Conservation (phyloP, 106 monocot species). For the Xerophyta viscosa region DNA sequence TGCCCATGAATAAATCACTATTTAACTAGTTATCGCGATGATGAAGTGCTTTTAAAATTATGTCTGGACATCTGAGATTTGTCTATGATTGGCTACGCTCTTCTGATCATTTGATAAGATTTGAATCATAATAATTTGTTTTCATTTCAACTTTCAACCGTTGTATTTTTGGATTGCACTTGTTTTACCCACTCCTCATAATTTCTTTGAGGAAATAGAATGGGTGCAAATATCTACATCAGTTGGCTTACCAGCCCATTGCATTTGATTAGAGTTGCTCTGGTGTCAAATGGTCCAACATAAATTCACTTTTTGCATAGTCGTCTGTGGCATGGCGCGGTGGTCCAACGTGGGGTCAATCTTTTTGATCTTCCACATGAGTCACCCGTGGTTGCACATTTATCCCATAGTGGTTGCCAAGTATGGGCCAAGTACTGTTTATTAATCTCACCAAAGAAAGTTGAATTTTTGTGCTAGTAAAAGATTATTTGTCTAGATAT, state of each 20-base stretch:
- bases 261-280: slow-evolving; percentile 17
- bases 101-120: slow-evolving; percentile 11
- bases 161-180: not conserved
- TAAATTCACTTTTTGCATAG: too few relatives aligned
- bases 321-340: too few relatives aligned
- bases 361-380: too few relatives aligned
- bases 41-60: slow-evolving; percentile 19
- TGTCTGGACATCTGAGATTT: slow-evolving; percentile 46
- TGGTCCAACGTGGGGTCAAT: too few relatives aligned
- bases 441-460: too few relatives aligned
- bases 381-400: too few relatives aligned
- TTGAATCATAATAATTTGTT: not conserved
- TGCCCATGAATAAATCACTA: too few relatives aligned
- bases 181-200: slow-evolving; percentile 15
- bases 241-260: slow-evolving; percentile 43
- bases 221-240: slow-evolving; percentile 18
- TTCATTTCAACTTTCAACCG: too few relatives aligned
- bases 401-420: too few relatives aligned
- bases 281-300: slow-evolving; percentile 37
- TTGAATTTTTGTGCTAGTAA: too few relatives aligned
- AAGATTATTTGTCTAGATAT: too few relatives aligned
- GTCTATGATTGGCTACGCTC: slow-evolving; percentile 23
- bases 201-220: slow-evolving; percentile 16
- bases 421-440: too few relatives aligned
- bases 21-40: slow-evolving; percentile 1